Base-by-base conservation (phyloP, 2,329 filamentous ascomycete genomes). In the Calonectria multiphialidica region DNA sequence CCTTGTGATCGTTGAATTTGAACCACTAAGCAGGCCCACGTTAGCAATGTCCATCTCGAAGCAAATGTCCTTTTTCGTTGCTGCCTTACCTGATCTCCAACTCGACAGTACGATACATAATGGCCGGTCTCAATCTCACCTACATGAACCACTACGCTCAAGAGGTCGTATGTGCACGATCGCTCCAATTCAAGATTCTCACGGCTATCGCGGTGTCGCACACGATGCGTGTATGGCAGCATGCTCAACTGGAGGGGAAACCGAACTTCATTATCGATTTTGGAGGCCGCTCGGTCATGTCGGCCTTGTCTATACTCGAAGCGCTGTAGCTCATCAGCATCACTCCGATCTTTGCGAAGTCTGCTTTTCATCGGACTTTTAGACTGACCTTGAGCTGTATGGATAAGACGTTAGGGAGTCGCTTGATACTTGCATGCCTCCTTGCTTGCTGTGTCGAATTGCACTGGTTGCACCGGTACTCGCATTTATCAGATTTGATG, bases 41-140 rank as follows among this genome's bases (percentile, higher is more conserved):
- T 75, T 53, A 77, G 71, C 4, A 44, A 16, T 78, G 25, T n/a
- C 64, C 40, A 40, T 30, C 18, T 45, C 42, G 21, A 15, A 21
- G 45, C 15, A 7, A 15, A 28, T 12, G 2, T 44, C 6, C 21
- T 4, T 28, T n/a, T 23, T 9, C 4, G 25, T 35, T n/a, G 37
- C n/a, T 40, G 25, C 59, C 78, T 72, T 77, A 85, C 84, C 87
- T 94, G 91, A 68, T 94, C 93, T 5, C 93, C 94, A 71, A 96
- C 93, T 57, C 95, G 88, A 72, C 94, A 95, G 82, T 97, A 98
- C n/a, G 93, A 94, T 69, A 96, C 92, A 80, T 98, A 98, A 81
- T 98, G 95, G 18, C 96, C 96, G 1, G 95, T 95, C 79, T 98
- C 95, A 70, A 98, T 93, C 83, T 96, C 95, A 64, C 96, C 96